A percentile compares a stretch with the other conserved stretches of the same genome.
These are phyloP conservation scores for Tuber magnatum DNA, from an alignment of 495 filamentous ascomycete genomes.

Conservation along the genomic window DNA sequence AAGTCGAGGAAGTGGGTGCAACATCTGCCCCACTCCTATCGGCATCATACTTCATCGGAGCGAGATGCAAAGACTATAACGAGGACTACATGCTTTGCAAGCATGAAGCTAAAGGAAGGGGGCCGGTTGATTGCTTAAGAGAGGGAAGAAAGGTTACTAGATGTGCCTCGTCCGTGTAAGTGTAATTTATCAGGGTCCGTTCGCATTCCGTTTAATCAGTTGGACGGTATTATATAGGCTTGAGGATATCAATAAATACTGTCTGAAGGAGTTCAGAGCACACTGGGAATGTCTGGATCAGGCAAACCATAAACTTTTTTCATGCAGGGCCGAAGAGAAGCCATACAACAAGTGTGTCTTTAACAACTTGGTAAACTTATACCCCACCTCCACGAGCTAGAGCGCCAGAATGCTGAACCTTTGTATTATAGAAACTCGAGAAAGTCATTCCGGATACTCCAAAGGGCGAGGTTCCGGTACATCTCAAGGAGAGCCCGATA, in stretches of 20 bases:
- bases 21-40: slow-evolving; percentile 85
- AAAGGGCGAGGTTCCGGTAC: slow-evolving; percentile 68
- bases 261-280: slow-evolving; percentile 76
- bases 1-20: slow-evolving; percentile 82
- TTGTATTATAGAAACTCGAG: slow-evolving; percentile 33
- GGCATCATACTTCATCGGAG: slow-evolving; percentile 95
- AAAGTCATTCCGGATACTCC: slow-evolving; percentile 72
- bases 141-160: slow-evolving; percentile 93
- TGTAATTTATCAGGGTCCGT: slow-evolving; percentile 34
- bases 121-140: slow-evolving; percentile 89
- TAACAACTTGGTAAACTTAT: slow-evolving; percentile 72
- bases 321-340: slow-evolving; percentile 76
- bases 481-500: slow-evolving; percentile 48
- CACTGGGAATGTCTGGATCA: slow-evolving; percentile 96
- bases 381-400: background rate
- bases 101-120: slow-evolving; percentile 74
- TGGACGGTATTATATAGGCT: slow-evolving; percentile 51
- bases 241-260: slow-evolving; percentile 92
- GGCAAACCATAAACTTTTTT: slow-evolving; percentile 93
- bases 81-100: slow-evolving; percentile 99
- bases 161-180: slow-evolving; percentile 93
- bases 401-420: slow-evolving; percentile 7
- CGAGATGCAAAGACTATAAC: slow-evolving; percentile 87
- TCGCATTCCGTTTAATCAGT: background rate
- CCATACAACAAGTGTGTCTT: slow-evolving; percentile 84